phyloP scores from a whole-genome alignment of 257 asterid genomes.

The Cynanchum wilfordii region DNA sequence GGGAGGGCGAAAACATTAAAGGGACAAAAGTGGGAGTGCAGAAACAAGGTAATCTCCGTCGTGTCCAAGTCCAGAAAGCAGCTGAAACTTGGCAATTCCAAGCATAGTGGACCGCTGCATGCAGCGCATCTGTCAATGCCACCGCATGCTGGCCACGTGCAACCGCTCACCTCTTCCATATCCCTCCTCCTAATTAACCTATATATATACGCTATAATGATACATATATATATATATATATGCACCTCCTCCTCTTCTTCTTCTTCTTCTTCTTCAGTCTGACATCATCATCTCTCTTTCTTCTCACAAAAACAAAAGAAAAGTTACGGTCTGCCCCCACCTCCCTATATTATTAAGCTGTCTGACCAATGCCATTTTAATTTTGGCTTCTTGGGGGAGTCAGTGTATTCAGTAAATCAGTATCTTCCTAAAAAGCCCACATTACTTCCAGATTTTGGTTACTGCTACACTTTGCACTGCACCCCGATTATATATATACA shows the following conservation, averaged over 20 bases:
- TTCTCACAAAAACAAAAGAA: neutral
- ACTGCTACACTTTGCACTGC: neutral
- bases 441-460: neutral
- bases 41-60: neutral
- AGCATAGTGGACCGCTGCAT: constrained; percentile 22
- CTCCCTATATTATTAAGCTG: neutral
- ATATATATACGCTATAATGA: too few relatives aligned
- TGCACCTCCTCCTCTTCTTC: neutral
- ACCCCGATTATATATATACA: neutral
- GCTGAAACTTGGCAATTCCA: constrained; percentile 23
- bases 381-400: constrained; percentile 11
- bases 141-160: constrained; percentile 21
- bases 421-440: constrained; percentile 1
- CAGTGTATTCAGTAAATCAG: neutral
- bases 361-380: constrained; percentile 6
- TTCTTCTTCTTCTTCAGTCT: constrained; percentile 4
- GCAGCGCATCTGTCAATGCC: constrained; percentile 23
- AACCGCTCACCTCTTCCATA: constrained; percentile 1
- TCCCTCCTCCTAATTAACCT: neutral
- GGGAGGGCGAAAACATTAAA: too few relatives aligned
- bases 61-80: constrained; percentile 3
- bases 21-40: neutral
- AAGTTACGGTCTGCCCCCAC: neutral
- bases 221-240: too few relatives aligned
- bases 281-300: constrained; percentile 1